Base-by-base conservation (phyloP, 2,329 filamentous ascomycete genomes). In the Talaromyces islandicus region DNA sequence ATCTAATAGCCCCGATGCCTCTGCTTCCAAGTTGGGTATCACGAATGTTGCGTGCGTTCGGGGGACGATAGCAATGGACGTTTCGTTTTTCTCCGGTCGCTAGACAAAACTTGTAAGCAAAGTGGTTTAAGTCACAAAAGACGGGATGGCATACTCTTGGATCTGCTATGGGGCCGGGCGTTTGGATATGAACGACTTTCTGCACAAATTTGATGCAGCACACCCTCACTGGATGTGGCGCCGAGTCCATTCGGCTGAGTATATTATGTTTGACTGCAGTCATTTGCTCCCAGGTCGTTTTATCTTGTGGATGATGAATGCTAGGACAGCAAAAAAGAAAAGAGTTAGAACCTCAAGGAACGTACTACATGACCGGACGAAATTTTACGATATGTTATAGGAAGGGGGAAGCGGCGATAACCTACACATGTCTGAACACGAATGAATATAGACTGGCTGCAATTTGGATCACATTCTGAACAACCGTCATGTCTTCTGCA, bases 131-230 rank as follows among this genome's bases (percentile, higher is more conserved):
- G 21, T 46, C 46, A 55, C 62, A 58, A 52, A 50, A 32, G 14
- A 48, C 35, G 54, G 38, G 7, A 58, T n/a, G 30, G 79, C 85
- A 74, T 84, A 96, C 91, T 79, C 91, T 87, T 66, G 90, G 89
- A 71, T 97, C 93, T 59, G 86, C 81, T 66, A 90, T 89, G 61
- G 88, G 78, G 53, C 91, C 91, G n/a, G 88, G 87, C 11, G 91
- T 97, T 75, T 99, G 93, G 19, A 92, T 90, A 65, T 97, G 84
- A 51, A 99, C 89, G 51, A 97, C 91, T 64, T 91, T 87, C 78
- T 99, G 93, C 41, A 91, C 88, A 74, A 99, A 99, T 76, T 99
- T 99, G 82, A 97, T 88, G 78, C 94, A 97, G 80, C 92, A 96
- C 73, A 97, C 88, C 68, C 88, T 88, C 64, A 97, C 85, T 2